phyloP scores from a whole-genome alignment of 495 filamentous ascomycete species.

The Penicillium roqueforti region DNA sequence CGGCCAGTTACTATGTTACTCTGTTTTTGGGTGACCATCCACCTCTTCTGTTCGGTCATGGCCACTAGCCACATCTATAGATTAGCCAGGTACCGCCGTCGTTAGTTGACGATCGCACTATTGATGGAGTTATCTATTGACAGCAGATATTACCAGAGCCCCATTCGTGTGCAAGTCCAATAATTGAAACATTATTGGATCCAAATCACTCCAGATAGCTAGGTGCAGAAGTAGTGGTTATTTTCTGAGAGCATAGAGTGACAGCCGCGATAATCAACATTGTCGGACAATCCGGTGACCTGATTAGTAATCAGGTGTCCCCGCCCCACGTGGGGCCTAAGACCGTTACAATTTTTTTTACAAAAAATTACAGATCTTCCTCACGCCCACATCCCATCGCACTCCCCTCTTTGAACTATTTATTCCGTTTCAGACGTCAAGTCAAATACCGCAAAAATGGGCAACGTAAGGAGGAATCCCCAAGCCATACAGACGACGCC shows the following conservation, averaged over 20 bases:
- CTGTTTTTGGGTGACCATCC: too few species aligned
- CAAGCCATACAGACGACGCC: background rate
- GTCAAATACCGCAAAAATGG: constrained; percentile 16
- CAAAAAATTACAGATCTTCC: constrained; percentile 8
- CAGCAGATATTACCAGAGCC: background rate
- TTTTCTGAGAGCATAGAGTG: background rate
- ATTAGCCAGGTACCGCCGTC: too few species aligned
- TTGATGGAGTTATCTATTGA: background rate
- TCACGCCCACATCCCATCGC: background rate
- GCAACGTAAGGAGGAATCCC: constrained; percentile 17
- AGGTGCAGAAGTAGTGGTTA: background rate
- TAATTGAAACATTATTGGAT: background rate
- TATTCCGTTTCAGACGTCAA: background rate
- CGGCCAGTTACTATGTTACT: too few species aligned
- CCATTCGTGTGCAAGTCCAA: background rate
- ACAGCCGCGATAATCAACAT: too few species aligned
- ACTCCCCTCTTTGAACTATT: background rate
- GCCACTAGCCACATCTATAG: too few species aligned
- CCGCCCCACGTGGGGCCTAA: constrained; percentile 9
- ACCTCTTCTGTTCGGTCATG: too few species aligned
- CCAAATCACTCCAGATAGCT: background rate
- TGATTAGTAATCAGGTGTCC: background rate
- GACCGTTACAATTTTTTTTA: constrained; percentile 6
- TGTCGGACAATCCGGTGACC: too few species aligned
- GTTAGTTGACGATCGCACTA: too few species aligned